A percentile compares a stretch with the other conserved stretches of the same genome.
phyloP scores from a whole-genome alignment of 1,139 yeast genomes.

The Trichomonascaceae sp. region DNA sequence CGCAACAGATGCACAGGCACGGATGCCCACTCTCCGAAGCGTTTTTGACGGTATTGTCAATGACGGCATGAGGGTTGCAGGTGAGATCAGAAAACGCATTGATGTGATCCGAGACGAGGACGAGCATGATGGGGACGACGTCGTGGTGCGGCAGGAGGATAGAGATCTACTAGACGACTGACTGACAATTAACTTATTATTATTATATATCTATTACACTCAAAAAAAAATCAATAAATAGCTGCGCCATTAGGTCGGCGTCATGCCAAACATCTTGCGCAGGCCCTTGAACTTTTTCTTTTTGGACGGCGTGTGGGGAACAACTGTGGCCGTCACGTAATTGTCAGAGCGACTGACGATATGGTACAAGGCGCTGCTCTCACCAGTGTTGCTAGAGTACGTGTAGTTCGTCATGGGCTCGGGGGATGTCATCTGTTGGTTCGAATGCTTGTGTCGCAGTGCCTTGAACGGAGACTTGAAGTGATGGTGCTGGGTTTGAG shows the following conservation, averaged over 20 bases:
- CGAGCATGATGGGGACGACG: constrained; percentile 17
- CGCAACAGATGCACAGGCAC: not conserved
- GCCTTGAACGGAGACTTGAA: not conserved
- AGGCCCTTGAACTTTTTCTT: not conserved
- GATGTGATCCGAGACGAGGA: constrained; percentile 35
- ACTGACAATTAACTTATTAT: not conserved
- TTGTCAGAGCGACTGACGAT: no score
- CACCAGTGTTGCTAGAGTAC: no score
- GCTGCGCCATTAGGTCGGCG: not conserved
- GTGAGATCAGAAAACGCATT: constrained; percentile 74
- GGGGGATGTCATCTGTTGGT: not conserved
- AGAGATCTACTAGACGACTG: constrained; percentile 25
- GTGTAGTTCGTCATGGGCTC: not conserved
- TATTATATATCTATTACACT: not conserved
- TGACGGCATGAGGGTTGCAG: constrained; percentile 85
- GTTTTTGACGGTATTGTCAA: constrained; percentile 87
- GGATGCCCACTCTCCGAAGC: constrained; percentile 49
- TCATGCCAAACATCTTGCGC: not conserved
- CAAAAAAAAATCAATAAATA: constrained; percentile 1
- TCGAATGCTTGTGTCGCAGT: not conserved
- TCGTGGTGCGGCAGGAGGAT: constrained; percentile 25
- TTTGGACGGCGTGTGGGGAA: not conserved
- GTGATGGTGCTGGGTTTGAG: no score
- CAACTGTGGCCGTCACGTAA: no score
- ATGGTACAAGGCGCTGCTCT: not conserved